Base-by-base conservation (phyloP, 805 yeast genomes). In the Ogataea glucozyma region DNA sequence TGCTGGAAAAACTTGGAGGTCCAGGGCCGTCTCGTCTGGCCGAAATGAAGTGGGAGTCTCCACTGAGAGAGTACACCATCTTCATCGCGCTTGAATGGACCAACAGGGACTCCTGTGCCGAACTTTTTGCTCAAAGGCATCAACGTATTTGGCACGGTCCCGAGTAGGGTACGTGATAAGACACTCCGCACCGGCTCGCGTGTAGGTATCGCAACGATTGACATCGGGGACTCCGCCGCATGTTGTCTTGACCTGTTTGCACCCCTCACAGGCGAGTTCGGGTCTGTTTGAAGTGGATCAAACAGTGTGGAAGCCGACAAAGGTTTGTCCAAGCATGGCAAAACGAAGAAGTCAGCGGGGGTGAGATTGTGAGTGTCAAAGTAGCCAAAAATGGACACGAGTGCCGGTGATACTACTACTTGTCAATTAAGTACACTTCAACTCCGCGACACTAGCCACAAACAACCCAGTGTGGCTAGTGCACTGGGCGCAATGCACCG, bases 211-310 rank as follows among this genome's bases (percentile, higher is more conserved):
- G 38, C 57, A 53, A 12, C 50, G 38, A 14, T 41, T 47, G 21
- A 51, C 19, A 35, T 53, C 57, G 1, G 57, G 57, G 9, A 49
- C 40, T 2, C 57, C 59, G 39, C 53, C 59, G 41, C 59, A 54
- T 20, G 46, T 53, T 6, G 57, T 39, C 20, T 54, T 54, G 24
- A 48, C 44, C 13, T 44, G 48, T 26, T 49, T 51, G 34, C 59
- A 54, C n/a, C 54, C 30, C 24, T 44, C 47, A 26, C 59, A 54
- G 6, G 57, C 59, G 26, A 49, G 38, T 32, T 40, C 40, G 18
- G 52, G 32, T 19, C 50, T 34, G 26, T 11, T n/a, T n/a, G n/a
- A n/a, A n/a, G n/a, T n/a, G n/a, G n/a, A n/a, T n/a, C n/a, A n/a
- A n/a, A n/a, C n/a, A n/a, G n/a, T n/a, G n/a, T n/a, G n/a, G n/a